These are phyloP conservation scores for Cyathus striatus DNA, from an alignment of 768 basidiomycete species.

Conservation along the genomic window DNA sequence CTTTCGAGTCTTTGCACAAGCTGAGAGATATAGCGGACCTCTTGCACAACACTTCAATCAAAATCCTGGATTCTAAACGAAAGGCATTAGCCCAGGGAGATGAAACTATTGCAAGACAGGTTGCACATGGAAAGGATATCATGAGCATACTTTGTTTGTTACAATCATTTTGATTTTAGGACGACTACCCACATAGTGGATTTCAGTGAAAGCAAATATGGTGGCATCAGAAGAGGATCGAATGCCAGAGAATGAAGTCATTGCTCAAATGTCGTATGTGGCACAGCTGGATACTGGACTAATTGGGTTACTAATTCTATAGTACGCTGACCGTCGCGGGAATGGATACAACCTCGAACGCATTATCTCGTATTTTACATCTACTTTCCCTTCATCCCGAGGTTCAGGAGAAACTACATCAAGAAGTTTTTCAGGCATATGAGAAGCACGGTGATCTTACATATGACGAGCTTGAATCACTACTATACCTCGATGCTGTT, in stretches of 20 bases:
- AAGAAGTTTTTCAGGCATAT: slow-evolving; percentile 28
- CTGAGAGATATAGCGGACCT: slow-evolving; percentile 25
- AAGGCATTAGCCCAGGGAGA: slow-evolving; percentile 27
- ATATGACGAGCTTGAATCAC: slow-evolving; percentile 18
- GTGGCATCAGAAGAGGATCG: slow-evolving; percentile 22
- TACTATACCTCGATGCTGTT: slow-evolving; percentile 29
- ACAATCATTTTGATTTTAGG: neutral
- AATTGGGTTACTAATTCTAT: neutral
- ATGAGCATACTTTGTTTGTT: slow-evolving; percentile 41
- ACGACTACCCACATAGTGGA: neutral
- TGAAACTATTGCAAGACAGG: slow-evolving; percentile 22
- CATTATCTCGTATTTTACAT: slow-evolving; percentile 30
- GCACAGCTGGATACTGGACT: neutral
- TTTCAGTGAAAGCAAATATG: slow-evolving; percentile 35
- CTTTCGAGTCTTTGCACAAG: slow-evolving; percentile 13
- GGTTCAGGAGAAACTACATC: slow-evolving; percentile 26
- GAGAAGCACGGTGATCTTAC: slow-evolving; percentile 8
- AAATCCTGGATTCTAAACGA: slow-evolving; percentile 34
- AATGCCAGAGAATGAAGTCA: slow-evolving; percentile 30
- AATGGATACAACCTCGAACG: slow-evolving; percentile 23
- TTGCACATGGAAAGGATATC: slow-evolving; percentile 39
- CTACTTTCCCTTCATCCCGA: slow-evolving; percentile 29
- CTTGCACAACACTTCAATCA: slow-evolving; percentile 28
- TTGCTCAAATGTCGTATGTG: slow-evolving; percentile 29
- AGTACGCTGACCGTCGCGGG: slow-evolving; percentile 20